Evolutionary conservation across 2,329 filamentous ascomycete species (phyloP).

Genomic region (Akanthomyces muscarius): DNA sequence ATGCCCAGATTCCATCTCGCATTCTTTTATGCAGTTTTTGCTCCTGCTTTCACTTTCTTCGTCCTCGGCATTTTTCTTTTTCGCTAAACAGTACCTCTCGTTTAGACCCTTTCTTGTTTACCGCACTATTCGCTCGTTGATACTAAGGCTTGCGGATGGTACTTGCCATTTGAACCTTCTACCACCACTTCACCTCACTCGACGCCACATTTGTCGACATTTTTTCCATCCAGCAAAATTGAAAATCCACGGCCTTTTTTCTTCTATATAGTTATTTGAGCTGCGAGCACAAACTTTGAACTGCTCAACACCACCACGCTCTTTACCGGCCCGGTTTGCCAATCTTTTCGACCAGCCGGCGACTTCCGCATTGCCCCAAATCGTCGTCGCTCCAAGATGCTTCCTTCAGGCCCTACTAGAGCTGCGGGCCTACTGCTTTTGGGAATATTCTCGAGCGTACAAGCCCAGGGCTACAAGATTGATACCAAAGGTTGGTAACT

Average conservation of each 20-base stretch:
- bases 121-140: background rate
- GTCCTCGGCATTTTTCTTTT: background rate
- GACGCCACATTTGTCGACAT: background rate
- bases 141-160: background rate
- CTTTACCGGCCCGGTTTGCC: background rate
- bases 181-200: background rate
- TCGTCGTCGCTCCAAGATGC: background rate
- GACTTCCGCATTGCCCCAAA: background rate
- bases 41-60: background rate
- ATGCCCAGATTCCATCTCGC: background rate
- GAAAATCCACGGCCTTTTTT: background rate
- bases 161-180: background rate
- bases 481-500: slow-evolving; percentile 15
- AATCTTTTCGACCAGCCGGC: background rate
- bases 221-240: background rate
- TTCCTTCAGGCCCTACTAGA: background rate
- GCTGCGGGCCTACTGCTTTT: background rate
- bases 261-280: background rate
- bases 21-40: background rate
- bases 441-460: background rate
- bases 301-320: background rate
- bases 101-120: background rate
- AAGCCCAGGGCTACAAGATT: slow-evolving; percentile 16
- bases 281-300: too few species aligned
- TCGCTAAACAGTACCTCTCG: too few species aligned